Evolutionary conservation across 768 basidiomycete genomes (phyloP).

Genomic region (Boletus rubescentipes): DNA sequence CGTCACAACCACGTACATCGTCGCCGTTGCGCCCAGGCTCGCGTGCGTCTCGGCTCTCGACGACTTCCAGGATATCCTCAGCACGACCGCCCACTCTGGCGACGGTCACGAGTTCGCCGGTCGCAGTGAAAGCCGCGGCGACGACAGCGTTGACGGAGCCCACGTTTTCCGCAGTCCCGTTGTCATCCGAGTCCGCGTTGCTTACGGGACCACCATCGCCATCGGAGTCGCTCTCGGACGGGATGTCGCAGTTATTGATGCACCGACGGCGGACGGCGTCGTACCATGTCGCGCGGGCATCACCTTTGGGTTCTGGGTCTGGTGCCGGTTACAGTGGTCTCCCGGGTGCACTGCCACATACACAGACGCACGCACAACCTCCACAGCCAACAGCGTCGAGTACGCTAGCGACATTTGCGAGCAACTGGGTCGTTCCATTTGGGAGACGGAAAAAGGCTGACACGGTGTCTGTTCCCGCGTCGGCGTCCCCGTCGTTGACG

Average conservation of each 20-base stretch:
- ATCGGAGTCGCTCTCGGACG: constrained; percentile 61
- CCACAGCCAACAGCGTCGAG: constrained; percentile 45
- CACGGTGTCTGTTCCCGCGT: constrained; percentile 1
- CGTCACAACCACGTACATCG: constrained; percentile 32
- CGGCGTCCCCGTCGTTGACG: constrained; percentile 3
- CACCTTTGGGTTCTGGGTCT: constrained; percentile 38
- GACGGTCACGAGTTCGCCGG: constrained; percentile 40
- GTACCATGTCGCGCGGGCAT: constrained; percentile 53
- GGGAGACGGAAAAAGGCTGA: constrained; percentile 48
- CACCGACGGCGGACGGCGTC: constrained; percentile 60
- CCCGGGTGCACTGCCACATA: constrained; percentile 6
- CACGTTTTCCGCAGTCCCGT: constrained; percentile 45
- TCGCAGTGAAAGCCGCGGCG: constrained; percentile 55
- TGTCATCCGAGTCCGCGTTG: constrained; percentile 26
- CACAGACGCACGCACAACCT: not conserved
- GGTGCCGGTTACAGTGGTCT: not conserved
- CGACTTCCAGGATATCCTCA: constrained; percentile 66
- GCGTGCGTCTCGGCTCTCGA: constrained; percentile 66
- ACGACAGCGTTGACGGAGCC: constrained; percentile 68
- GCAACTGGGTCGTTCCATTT: constrained; percentile 65
- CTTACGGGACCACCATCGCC: constrained; percentile 54
- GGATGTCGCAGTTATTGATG: constrained; percentile 45
- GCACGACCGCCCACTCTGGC: constrained; percentile 62
- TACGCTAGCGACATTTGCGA: constrained; percentile 57
- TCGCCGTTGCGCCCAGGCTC: constrained; percentile 73